A percentile compares a stretch with the other conserved stretches of the same genome.
These are phyloP conservation scores for Gonium pectorale DNA, from an alignment of 139 green algal genomes.

Conservation along the genomic window DNA sequence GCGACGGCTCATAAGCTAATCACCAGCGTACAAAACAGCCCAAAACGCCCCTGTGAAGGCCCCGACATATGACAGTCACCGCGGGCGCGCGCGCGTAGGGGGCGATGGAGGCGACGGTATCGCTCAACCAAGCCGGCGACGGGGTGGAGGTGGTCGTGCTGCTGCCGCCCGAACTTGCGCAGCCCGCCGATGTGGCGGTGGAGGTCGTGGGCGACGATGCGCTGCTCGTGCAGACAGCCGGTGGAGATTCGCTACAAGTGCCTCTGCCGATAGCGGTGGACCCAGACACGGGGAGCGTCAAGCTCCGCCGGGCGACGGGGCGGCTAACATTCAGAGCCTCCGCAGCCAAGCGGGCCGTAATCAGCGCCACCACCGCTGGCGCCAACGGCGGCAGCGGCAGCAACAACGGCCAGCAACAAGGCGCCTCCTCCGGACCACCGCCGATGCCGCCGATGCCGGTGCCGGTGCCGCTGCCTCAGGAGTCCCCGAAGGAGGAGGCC, in stretches of 20 bases:
- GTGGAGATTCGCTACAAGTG: background rate
- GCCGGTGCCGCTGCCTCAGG: too few species aligned
- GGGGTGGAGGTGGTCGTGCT: background rate
- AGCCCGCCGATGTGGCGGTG: background rate
- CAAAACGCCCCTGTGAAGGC: too few species aligned
- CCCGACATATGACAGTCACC: too few species aligned
- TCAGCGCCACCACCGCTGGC: too few species aligned
- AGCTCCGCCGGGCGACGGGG: background rate
- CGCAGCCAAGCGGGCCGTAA: background rate
- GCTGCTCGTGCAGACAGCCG: background rate
- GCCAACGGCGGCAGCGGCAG: too few species aligned
- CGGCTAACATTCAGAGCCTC: constrained; percentile 9
- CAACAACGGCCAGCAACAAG: too few species aligned
- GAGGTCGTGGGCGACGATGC: constrained; percentile 16
- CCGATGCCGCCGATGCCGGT: too few species aligned
- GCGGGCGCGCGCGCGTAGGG: too few species aligned
- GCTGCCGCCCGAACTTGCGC: background rate
- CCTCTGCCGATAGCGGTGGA: background rate
- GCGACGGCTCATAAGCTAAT: too few species aligned
- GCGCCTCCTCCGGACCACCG: too few species aligned
- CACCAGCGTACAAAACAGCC: too few species aligned
- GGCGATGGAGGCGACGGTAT: background rate
- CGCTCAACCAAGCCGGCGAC: background rate
- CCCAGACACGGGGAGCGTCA: background rate
- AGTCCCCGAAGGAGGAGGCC: too few species aligned